These are phyloP conservation scores for Noccaea bulbosa DNA, from an alignment of 345 rosid species.

Conservation along the genomic window DNA sequence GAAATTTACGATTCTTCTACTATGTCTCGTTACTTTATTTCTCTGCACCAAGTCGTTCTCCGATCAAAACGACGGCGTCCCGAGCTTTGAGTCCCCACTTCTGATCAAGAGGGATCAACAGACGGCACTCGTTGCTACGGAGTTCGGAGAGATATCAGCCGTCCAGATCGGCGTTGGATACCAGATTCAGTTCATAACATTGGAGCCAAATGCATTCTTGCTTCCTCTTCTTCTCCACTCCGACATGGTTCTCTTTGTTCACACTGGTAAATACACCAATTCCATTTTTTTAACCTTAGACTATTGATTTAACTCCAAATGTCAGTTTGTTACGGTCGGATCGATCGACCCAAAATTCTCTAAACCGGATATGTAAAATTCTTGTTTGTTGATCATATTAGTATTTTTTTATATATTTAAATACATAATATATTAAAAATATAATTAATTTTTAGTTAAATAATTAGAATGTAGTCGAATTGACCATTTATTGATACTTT, in stretches of 20 bases:
- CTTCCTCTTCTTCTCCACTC: constrained; percentile 86
- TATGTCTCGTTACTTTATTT: constrained; percentile 10
- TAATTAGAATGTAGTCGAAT: neutral
- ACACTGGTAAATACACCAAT: constrained; percentile 51
- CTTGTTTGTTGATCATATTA: neutral
- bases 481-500: neutral
- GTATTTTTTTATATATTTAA: no score
- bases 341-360: neutral
- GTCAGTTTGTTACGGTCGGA: neutral
- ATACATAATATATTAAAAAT: neutral
- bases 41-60: constrained; percentile 22
- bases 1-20: constrained; percentile 15
- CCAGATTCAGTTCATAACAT: constrained; percentile 71
- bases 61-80: constrained; percentile 17
- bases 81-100: constrained; percentile 27
- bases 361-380: neutral
- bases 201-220: constrained; percentile 77
- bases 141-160: constrained; percentile 67
- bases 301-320: neutral
- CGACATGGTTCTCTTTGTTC: constrained; percentile 81
- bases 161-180: constrained; percentile 48
- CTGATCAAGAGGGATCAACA: constrained; percentile 61
- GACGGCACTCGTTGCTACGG: constrained; percentile 50
- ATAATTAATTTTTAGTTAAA: neutral
- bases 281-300: neutral